A percentile compares a stretch with the other conserved stretches of the same genome.
These are phyloP conservation scores for Coemansia sp. DNA, from an alignment of 192 early-diverging fungal species.

Conservation along the genomic window DNA sequence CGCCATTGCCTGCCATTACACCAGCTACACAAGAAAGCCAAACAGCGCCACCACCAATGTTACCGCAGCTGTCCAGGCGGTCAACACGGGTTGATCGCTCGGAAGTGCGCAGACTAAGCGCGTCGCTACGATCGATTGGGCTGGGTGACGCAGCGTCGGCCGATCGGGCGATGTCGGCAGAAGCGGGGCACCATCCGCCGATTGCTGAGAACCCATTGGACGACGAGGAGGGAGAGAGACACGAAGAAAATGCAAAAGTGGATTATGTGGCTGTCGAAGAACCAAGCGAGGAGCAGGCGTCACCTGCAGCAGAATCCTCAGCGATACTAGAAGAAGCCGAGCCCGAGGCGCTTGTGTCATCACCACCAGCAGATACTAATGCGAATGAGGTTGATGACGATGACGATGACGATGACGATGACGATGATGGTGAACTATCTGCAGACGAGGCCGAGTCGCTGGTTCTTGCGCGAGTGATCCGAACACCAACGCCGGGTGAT, in stretches of 20 bases:
- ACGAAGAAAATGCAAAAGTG: too few relatives aligned
- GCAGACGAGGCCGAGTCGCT: slow-evolving; percentile 44
- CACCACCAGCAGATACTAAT: not conserved
- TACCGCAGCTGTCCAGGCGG: not conserved
- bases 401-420: not conserved
- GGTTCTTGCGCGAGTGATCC: slow-evolving; percentile 53
- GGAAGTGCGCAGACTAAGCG: slow-evolving; percentile 50
- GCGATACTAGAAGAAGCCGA: not conserved
- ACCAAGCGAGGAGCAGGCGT: not conserved
- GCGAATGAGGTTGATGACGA: slow-evolving; percentile 5
- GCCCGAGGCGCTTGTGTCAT: not conserved
- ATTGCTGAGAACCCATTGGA: not conserved
- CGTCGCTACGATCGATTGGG: slow-evolving; percentile 45
- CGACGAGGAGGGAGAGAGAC: not conserved
- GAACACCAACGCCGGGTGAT: slow-evolving; percentile 68
- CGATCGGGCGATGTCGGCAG: not conserved
- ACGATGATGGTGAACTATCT: slow-evolving; percentile 16
- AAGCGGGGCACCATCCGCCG: not conserved
- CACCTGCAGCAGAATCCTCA: not conserved
- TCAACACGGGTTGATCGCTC: slow-evolving; percentile 29
- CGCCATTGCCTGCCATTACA: too few relatives aligned
- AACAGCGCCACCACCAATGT: not conserved
- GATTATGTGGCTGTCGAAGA: not conserved
- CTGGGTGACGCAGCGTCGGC: slow-evolving; percentile 14
- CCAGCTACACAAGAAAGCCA: too few relatives aligned